phyloP scores from a whole-genome alignment of 352 stramenopile species.

The Pythium apleroticum region DNA sequence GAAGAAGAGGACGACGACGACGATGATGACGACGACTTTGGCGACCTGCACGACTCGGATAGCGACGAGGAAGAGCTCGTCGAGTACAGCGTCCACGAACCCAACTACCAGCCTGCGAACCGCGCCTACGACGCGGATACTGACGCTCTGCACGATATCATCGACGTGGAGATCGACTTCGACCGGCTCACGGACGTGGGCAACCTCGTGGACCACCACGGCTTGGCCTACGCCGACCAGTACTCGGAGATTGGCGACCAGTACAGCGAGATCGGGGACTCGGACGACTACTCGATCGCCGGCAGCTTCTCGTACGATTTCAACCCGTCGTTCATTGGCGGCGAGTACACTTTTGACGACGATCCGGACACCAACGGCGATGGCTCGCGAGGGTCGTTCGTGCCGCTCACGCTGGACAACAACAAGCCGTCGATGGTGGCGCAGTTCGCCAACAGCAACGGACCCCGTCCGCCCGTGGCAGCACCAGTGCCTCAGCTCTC shows the following conservation, averaged over 20 bases:
- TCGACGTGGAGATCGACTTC: conserved; percentile 13
- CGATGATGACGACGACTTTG: conserved; percentile 26
- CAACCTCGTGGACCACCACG: conserved; percentile 14
- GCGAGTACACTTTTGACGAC: conserved; percentile 13
- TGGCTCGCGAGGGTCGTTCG: conserved; percentile 22
- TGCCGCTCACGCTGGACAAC: conserved; percentile 17
- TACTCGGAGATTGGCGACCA: conserved; percentile 22
- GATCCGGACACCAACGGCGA: conserved; percentile 1
- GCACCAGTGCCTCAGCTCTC: conserved; percentile 20
- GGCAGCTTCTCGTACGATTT: conserved; percentile 26
- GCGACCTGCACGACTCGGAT: conserved; percentile 28
- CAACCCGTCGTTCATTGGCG: conserved; percentile 21
- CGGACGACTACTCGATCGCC: conserved; percentile 22
- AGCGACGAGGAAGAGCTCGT: conserved; percentile 18
- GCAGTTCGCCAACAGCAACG: conserved; percentile 8
- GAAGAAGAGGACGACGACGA: conserved; percentile 20
- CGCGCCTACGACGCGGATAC: neutral
- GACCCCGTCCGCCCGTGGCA: conserved; percentile 3
- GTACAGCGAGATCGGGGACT: conserved; percentile 13
- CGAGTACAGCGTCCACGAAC: conserved; percentile 5
- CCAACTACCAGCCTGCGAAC: neutral
- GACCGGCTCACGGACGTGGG: neutral
- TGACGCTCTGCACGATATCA: neutral
- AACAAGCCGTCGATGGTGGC: conserved; percentile 22
- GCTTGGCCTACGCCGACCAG: conserved; percentile 10